phyloP scores from a whole-genome alignment of 768 basidiomycete species.

The Termitomyces sp. region DNA sequence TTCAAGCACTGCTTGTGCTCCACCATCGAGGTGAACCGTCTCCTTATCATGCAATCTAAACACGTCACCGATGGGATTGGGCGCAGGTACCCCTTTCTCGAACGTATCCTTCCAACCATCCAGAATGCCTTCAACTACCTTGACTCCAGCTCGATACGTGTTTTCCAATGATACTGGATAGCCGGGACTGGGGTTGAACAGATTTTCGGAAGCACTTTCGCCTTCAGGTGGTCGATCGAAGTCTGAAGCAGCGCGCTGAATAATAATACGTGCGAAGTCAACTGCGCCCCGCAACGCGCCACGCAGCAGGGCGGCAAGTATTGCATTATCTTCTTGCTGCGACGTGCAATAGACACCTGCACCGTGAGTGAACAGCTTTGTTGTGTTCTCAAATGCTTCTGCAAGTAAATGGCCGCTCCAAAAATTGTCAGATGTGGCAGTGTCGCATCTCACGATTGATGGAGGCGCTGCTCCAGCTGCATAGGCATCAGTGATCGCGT shows the following conservation, averaged over 20 bases:
- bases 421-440: constrained; percentile 10
- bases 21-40: neutral
- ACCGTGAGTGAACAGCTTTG: constrained; percentile 8
- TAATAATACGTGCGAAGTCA: constrained; percentile 3
- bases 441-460: constrained; percentile 10
- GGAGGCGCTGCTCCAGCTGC: constrained; percentile 5
- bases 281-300: constrained; percentile 4
- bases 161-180: constrained; percentile 6
- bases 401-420: constrained; percentile 7
- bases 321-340: constrained; percentile 11
- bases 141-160: constrained; percentile 7
- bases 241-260: constrained; percentile 8
- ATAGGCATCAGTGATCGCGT: neutral
- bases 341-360: constrained; percentile 9
- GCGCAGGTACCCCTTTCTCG: neutral
- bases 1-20: neutral
- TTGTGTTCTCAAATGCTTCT: constrained; percentile 11
- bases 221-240: constrained; percentile 10
- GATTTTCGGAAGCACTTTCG: constrained; percentile 7
- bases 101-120: constrained; percentile 7
- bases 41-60: neutral
- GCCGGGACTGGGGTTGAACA: constrained; percentile 3
- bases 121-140: constrained; percentile 8
- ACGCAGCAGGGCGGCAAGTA: constrained; percentile 3
- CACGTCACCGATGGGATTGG: constrained; percentile 8